Evolutionary conservation across 345 rosid species (phyloP), one percentile per base, ranked within the genome.

Genomic region (Triadica sebifera): DNA sequence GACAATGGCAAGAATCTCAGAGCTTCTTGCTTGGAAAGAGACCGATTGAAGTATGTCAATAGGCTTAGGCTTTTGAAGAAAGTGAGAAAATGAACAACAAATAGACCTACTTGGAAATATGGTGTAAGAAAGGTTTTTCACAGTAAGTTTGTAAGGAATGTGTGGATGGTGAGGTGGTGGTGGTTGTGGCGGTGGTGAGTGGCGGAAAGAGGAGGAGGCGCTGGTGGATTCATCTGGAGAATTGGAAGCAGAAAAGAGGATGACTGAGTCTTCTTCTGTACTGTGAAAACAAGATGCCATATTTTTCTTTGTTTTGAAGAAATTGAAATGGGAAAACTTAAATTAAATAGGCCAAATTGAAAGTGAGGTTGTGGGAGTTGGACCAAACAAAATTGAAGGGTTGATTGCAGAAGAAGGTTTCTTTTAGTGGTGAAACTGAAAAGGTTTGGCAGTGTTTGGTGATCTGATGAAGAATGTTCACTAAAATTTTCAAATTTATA

Each of bases 211-310:
- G 74, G 96, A 87, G 74, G 94, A 88, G 46, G 85, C 83, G 57
- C 89, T 86, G 61, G 89, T 84, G 83, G 87, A 89, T 50, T 83
- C 89, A 13, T 75, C 89, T 2, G 87, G 90, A 19, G 75, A 56
- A 16, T 95, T 89, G 57, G 82, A 80, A 8, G 93, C 87, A 49
- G 96, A 90, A 88, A 89, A 94, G 71, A 92, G 94, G 19, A 86
- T 22, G 12, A 77, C 78, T 0, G 88, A 86, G 83, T 92, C 98
- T 11, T 92, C 91, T 75, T 87, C 94, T 4, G 67, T 66, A 76
- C 58, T 74, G 67, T 75, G 81, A 77, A 87, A 86, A 80, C 90
- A 86, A 17, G 86, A 65, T 12, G 87, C 87, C 96, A 91, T 87
- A 73, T 63, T 45, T 76, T 25, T 5, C 75, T 34, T 37, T 69